Percentiles rank a stretch among this genome's conserved stretches.
These are phyloP conservation scores for Pseudocohnilembus persalinus DNA, from an alignment of 169 alveolate genomes.

Conservation along the genomic window DNA sequence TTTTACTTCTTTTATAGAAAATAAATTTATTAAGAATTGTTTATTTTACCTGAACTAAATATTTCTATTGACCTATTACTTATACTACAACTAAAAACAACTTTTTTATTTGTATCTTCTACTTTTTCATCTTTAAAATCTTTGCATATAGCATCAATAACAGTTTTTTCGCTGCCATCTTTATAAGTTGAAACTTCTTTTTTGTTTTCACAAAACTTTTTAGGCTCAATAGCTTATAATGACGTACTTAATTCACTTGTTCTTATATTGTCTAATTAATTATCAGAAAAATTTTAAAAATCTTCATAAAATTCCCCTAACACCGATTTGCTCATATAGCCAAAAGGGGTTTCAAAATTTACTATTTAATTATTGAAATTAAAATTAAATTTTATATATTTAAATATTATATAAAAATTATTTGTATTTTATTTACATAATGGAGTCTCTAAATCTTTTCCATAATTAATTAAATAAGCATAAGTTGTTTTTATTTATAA, in stretches of 20 bases:
- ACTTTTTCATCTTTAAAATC: neutral
- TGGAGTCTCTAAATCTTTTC: neutral
- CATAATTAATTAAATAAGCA: neutral
- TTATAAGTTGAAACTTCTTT: neutral
- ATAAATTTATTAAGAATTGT: neutral
- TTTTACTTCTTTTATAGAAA: neutral
- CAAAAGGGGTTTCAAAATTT: neutral
- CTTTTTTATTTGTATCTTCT: neutral
- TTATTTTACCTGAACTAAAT: conserved; percentile 1
- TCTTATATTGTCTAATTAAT: neutral
- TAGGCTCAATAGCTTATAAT: neutral
- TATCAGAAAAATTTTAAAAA: neutral
- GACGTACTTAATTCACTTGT: neutral
- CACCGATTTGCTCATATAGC: neutral
- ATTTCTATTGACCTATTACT: neutral
- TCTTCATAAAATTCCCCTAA: neutral
- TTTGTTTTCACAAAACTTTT: neutral
- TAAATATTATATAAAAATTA: too few species aligned
- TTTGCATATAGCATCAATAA: neutral
- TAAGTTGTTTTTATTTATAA: neutral
- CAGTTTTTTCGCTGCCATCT: neutral
- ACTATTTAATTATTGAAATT: neutral
- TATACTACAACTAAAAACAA: neutral
- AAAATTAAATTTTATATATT: too few species aligned
- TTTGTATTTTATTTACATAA: too few species aligned